Evolutionary conservation across 140 eudicot species (phyloP).

Genomic region (Flaveria floridana): DNA sequence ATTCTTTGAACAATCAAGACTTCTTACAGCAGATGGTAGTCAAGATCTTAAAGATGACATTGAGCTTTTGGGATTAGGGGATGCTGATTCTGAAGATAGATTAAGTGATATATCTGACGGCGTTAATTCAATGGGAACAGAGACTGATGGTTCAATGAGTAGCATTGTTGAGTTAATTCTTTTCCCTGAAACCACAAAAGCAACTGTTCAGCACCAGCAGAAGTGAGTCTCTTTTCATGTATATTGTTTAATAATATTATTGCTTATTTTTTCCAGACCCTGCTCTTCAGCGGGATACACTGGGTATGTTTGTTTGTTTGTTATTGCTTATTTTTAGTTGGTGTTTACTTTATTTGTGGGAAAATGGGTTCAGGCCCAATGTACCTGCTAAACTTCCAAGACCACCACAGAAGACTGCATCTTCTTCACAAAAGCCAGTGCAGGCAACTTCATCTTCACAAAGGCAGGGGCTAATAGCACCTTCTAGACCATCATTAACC

Average conservation of each 20-base stretch:
- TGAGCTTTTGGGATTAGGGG: constrained; percentile 73
- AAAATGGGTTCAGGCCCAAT: constrained; percentile 42
- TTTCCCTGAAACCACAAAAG: constrained; percentile 60
- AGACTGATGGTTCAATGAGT: constrained; percentile 72
- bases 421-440: constrained; percentile 36
- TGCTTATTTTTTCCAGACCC: neutral
- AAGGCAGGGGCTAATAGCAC: constrained; percentile 36
- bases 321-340: neutral
- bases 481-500: constrained; percentile 56
- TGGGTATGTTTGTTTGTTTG: too few species aligned
- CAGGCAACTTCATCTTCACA: constrained; percentile 27
- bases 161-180: constrained; percentile 73
- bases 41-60: constrained; percentile 47
- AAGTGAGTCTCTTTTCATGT: constrained; percentile 46
- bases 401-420: constrained; percentile 51
- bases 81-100: constrained; percentile 76
- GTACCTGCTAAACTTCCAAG: constrained; percentile 55
- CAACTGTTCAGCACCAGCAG: constrained; percentile 43
- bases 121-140: constrained; percentile 85
- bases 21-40: constrained; percentile 36
- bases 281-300: too few species aligned
- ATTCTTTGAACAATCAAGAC: constrained; percentile 43
- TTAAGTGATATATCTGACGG: constrained; percentile 93
- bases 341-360: neutral
- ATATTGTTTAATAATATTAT: neutral